Evolutionary conservation across 2,329 filamentous ascomycete species (phyloP), one percentile per base, ranked within the genome.

Genomic region (Aschersonia sp.): DNA sequence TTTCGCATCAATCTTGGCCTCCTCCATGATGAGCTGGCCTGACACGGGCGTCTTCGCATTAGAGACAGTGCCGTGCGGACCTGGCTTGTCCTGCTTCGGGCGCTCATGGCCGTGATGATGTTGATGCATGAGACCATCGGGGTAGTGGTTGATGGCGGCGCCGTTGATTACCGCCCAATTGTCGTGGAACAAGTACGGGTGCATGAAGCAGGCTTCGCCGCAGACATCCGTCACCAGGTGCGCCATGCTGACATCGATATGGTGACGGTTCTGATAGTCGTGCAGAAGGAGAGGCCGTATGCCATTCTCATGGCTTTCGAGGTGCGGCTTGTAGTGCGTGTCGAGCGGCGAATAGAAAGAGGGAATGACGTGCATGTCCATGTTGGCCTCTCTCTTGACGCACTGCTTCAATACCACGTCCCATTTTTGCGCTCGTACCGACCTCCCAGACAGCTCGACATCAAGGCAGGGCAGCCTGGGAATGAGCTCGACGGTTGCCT

Each of bases 131-230:
- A 67, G 58, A 2, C 65, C 64, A 47, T 65, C 61, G 0, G 63
- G 61, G 52, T 72, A 70, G 45, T 70, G 62, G 41, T 61, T 64
- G 49, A 74, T 61, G 31, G 68, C 66, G 54, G 69, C 61, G 4
- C 71, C 71, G 51, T 72, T 73, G 43, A 70, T 65, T 4, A 74
- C 60, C 4, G 72, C 61, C 70, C 70, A 74, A 53, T 65, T 61
- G 54, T 71, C 68, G 40, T 56, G 59, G 55, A 73, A 72, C 32
- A 60, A 55, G 51, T 69, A 72, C 5, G 69, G 65, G 53, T 72
- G 69, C 52, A 73, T 62, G 55, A 71, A 72, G 53, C 69, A 72
- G 9, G 61, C 59, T 47, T 71, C 68, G 28, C 70, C 70, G 52
- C 69, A 71, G 6, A 63, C 56, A 30, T 66, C 63, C 0, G 68